Conservation (phyloP, 352 stramenopile species). For the Globisporangium polare region DNA sequence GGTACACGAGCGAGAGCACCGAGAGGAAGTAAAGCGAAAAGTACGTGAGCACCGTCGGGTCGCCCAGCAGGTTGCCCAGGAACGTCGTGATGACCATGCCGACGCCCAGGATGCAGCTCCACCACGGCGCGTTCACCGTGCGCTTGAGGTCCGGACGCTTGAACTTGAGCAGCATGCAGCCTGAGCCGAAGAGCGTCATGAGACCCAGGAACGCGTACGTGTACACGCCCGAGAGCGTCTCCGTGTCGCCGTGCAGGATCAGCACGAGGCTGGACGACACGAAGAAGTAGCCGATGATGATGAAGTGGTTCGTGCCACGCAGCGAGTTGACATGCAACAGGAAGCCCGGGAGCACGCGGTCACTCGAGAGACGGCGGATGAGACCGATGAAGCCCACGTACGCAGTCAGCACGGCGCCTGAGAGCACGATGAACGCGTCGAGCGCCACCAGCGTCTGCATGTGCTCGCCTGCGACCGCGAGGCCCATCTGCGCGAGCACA, state of each 20-base stretch:
- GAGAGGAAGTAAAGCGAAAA: slow-evolving; percentile 87
- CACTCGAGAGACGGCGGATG: slow-evolving; percentile 89
- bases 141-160: slow-evolving; percentile 90
- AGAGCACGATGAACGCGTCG: slow-evolving; percentile 94
- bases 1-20: slow-evolving; percentile 74
- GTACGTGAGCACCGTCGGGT: slow-evolving; percentile 86
- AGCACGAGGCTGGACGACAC: slow-evolving; percentile 86
- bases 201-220: slow-evolving; percentile 94
- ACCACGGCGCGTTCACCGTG: slow-evolving; percentile 86
- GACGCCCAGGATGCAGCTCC: slow-evolving; percentile 78
- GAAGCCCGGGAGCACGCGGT: slow-evolving; percentile 83
- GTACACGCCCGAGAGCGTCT: slow-evolving; percentile 92
- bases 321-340: slow-evolving; percentile 77
- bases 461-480: slow-evolving; percentile 67
- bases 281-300: slow-evolving; percentile 90
- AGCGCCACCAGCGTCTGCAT: slow-evolving; percentile 81
- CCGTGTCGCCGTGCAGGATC: slow-evolving; percentile 89
- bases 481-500: slow-evolving; percentile 89
- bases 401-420: slow-evolving; percentile 89
- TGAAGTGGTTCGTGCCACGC: slow-evolving; percentile 90
- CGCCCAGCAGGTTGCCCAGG: slow-evolving; percentile 80
- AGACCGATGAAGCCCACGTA: slow-evolving; percentile 93
- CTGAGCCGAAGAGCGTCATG: slow-evolving; percentile 92
- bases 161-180: slow-evolving; percentile 94
- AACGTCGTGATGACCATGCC: slow-evolving; percentile 82